Evolutionary conservation across 139 green algal species (phyloP), one percentile per base, ranked within the genome.

Genomic region (Chlamydomonas sp.): DNA sequence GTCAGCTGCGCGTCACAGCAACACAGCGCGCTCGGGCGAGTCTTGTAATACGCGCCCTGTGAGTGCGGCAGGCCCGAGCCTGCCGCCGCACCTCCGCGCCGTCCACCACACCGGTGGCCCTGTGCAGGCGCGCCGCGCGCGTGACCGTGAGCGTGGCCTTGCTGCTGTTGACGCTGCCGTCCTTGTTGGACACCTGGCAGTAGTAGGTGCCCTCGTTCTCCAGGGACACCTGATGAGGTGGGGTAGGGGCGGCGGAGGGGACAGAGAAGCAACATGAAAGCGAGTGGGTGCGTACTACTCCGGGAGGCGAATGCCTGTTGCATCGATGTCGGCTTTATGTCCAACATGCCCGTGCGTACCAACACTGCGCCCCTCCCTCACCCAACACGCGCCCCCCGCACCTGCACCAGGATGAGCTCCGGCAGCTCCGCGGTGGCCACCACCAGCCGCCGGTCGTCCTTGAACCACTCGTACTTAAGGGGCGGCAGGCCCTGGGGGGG

Each of bases 391-490:
- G 4, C 18, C n/a, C n/a, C 31, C 5, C 66, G 76, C 72, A 92
- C 88, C 49, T 93, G 88, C 63, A 90, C 87, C 16, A 96, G 75
- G 64, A 95, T 89, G 58, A 96, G 90, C 80, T 84, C 78, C 1
- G 80, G 71, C 14, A 61, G 88, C 87, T 93, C 87, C 1, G 85
- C 68, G 7, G 93, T 95, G 18, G 90, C 92, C 10, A 88, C 87
- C 61, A 61, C 73, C 58, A 96, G 85, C 74, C 84, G 88, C 66
- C 87, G 85, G 57, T 87, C 86, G 75, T 94, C 91, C 79, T 92
- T 94, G 89, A 85, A 92, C 93, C 93, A 96, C 80, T 92, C 88
- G 90, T 94, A 96, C 12, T 83, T 77, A 58, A 96, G 89, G 0
- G 92, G 93, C 63, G 71, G 20, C 1, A 86, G 60, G 71, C 82